phyloP scores from a whole-genome alignment of 257 asterid species.

The Cinchona pubescens region DNA sequence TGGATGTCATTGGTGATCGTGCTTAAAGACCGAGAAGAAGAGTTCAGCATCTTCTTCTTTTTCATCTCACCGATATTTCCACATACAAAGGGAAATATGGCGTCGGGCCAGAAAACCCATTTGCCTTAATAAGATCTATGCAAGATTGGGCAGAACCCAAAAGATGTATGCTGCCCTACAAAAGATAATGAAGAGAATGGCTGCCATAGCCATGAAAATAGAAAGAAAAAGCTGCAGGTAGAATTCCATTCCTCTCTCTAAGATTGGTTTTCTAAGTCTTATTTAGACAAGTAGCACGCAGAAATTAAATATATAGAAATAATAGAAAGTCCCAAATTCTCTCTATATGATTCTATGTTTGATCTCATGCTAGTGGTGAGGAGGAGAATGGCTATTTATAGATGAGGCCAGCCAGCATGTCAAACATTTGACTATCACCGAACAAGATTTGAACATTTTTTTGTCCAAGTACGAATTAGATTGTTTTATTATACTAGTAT shows the following conservation, averaged over 20 bases:
- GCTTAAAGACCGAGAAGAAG: conserved; percentile 10
- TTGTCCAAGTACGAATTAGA: no score
- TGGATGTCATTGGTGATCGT: conserved; percentile 59
- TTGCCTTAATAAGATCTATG: conserved; percentile 44
- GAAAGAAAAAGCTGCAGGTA: conserved; percentile 16
- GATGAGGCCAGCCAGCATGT: conserved; percentile 1
- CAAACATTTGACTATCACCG: conserved; percentile 10
- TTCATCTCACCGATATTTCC: conserved; percentile 69
- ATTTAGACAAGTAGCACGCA: background rate
- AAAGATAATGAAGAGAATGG: conserved; percentile 24
- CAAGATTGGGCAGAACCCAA: conserved; percentile 56
- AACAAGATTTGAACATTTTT: background rate
- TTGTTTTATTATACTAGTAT: no score
- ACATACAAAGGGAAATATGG: conserved; percentile 76
- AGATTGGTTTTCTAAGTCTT: background rate
- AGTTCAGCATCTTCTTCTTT: conserved; percentile 3
- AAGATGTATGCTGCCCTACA: conserved; percentile 38
- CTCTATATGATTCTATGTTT: background rate
- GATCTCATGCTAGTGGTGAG: background rate
- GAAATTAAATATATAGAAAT: no score
- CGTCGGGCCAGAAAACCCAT: conserved; percentile 80
- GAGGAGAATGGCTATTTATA: conserved; percentile 18
- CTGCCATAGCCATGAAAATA: conserved; percentile 18
- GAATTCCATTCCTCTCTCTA: conserved; percentile 19
- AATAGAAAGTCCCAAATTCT: background rate